Conservation (phyloP, 2,329 filamentous ascomycete species). For the Cercospora berteroae region DNA sequence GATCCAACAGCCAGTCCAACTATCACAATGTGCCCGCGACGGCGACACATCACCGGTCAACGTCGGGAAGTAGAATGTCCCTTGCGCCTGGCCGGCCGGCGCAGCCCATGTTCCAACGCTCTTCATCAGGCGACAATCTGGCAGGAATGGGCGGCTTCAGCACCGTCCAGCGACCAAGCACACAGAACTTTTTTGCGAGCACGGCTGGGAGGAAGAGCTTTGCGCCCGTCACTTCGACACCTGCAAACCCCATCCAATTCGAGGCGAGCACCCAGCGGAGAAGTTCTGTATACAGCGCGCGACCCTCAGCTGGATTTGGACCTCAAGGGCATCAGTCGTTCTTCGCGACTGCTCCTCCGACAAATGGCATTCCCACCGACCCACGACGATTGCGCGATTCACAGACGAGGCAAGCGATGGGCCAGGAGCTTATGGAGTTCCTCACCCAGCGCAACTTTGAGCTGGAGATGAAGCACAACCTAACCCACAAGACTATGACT, state of each 20-base stretch:
- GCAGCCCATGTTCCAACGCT: slow-evolving; percentile 82
- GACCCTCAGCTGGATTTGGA: slow-evolving; percentile 62
- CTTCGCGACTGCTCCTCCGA: slow-evolving; percentile 81
- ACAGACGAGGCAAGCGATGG: slow-evolving; percentile 75
- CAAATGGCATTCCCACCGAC: slow-evolving; percentile 79
- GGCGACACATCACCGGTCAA: slow-evolving; percentile 72
- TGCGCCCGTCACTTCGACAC: slow-evolving; percentile 58
- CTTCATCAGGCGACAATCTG: slow-evolving; percentile 76
- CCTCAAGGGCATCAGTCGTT: slow-evolving; percentile 76
- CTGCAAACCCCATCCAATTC: slow-evolving; percentile 44
- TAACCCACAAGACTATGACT: slow-evolving; percentile 87
- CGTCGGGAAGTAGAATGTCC: slow-evolving; percentile 80
- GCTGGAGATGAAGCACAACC: slow-evolving; percentile 90
- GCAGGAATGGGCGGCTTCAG: slow-evolving; percentile 73
- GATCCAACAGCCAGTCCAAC: slow-evolving; percentile 74
- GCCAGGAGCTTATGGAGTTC: slow-evolving; percentile 87
- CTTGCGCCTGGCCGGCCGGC: slow-evolving; percentile 79
- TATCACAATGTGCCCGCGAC: slow-evolving; percentile 63
- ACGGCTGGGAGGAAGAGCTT: slow-evolving; percentile 68
- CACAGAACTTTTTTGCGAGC: slow-evolving; percentile 61
- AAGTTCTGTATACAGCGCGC: slow-evolving; percentile 66
- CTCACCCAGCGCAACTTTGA: slow-evolving; percentile 93
- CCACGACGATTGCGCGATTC: slow-evolving; percentile 82
- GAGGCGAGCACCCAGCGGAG: slow-evolving; percentile 60
- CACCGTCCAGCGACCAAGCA: slow-evolving; percentile 80